phyloP scores from a whole-genome alignment of 2,329 filamentous ascomycete species.

The Pseudovirgaria hyperparasitica region DNA sequence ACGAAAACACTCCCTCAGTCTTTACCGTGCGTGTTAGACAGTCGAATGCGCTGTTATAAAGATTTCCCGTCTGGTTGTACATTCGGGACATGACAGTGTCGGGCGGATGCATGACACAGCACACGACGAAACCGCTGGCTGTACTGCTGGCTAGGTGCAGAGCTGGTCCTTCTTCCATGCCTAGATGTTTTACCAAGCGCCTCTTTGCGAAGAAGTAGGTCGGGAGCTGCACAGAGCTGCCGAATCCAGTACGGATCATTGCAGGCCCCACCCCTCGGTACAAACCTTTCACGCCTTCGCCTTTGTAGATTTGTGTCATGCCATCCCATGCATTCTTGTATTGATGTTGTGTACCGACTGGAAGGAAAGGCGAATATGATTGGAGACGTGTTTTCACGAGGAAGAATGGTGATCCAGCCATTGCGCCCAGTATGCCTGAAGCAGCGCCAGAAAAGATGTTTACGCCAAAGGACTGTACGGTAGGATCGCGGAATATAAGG shows the following conservation, averaged over 20 bases:
- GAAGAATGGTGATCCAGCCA: conserved; percentile 93
- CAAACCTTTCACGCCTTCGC: conserved; percentile 67
- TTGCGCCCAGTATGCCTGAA: conserved; percentile 82
- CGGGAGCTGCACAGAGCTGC: conserved; percentile 87
- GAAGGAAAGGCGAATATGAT: conserved; percentile 82
- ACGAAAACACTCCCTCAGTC: conserved; percentile 80
- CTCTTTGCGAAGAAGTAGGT: conserved; percentile 98
- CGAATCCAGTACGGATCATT: conserved; percentile 92
- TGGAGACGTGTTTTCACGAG: conserved; percentile 93
- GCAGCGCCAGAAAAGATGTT: conserved; percentile 89
- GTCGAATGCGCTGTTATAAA: conserved; percentile 90
- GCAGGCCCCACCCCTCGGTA: conserved; percentile 87
- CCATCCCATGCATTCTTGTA: conserved; percentile 83
- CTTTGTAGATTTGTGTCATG: conserved; percentile 61
- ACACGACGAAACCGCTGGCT: conserved; percentile 88
- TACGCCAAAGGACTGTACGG: conserved; percentile 72
- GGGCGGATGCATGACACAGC: conserved; percentile 96
- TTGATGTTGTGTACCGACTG: conserved; percentile 91
- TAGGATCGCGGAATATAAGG: conserved; percentile 56
- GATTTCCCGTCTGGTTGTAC: conserved; percentile 96
- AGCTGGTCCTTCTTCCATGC: conserved; percentile 80
- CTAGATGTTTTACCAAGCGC: conserved; percentile 65
- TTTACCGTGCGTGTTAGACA: conserved; percentile 82
- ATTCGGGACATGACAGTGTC: conserved; percentile 98
- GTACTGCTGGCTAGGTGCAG: conserved; percentile 83